Evolutionary conservation across 1,284 basidiomycete genomes (phyloP).

Genomic region (Microbotryum scabiosae): DNA sequence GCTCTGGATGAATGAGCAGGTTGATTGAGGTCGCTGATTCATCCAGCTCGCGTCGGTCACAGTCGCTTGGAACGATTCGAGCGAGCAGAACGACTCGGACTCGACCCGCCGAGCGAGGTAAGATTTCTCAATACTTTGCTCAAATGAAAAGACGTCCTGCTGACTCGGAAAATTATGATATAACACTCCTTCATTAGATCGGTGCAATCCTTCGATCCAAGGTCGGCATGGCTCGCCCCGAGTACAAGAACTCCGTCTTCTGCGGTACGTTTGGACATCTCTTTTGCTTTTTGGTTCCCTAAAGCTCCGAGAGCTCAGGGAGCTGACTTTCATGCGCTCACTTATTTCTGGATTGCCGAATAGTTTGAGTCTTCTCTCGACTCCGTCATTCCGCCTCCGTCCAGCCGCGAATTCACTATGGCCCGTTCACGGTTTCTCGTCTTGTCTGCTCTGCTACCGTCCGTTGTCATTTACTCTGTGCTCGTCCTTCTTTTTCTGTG

Average conservation of each 20-base stretch:
- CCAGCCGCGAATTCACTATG: no score
- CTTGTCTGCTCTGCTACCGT: no score
- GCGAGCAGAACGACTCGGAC: slow-evolving; percentile 66
- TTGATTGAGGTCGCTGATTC: no score
- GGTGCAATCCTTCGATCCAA: slow-evolving; percentile 59
- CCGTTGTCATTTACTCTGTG: no score
- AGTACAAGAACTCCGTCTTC: slow-evolving; percentile 17
- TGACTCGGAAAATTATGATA: no score
- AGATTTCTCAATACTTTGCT: slow-evolving; percentile 24
- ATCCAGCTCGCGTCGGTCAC: not conserved
- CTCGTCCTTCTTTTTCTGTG: no score
- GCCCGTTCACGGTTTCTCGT: no score
- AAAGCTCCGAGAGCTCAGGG: no score
- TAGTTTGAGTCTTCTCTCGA: no score
- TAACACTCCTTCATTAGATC: slow-evolving; percentile 47
- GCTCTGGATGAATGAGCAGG: not conserved
- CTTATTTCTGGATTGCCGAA: no score
- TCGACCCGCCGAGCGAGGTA: slow-evolving; percentile 76
- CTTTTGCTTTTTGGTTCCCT: not conserved
- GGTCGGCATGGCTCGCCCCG: slow-evolving; percentile 42
- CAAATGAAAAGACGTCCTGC: not conserved
- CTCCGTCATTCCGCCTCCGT: no score
- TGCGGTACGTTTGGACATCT: slow-evolving; percentile 1
- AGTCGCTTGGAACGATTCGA: slow-evolving; percentile 63
- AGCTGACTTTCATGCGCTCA: no score